Evolutionary conservation across 257 asterid genomes (phyloP).

Genomic region (Nicotiana obtusifolia): DNA sequence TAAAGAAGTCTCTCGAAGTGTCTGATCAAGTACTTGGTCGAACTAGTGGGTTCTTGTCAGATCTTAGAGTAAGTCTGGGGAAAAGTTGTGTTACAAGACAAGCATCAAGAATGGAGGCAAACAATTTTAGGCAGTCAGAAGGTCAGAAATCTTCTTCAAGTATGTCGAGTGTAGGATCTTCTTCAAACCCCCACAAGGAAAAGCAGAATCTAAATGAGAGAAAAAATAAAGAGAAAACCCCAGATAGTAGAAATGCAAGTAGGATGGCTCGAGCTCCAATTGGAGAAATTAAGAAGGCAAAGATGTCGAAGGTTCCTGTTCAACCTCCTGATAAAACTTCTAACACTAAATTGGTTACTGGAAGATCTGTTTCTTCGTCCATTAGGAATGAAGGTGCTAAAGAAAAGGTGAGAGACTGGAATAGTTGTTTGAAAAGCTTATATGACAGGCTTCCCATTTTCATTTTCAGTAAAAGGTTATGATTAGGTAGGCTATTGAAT

Average conservation of each 20-base stretch:
- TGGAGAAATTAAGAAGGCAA: slow-evolving; percentile 8
- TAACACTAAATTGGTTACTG: slow-evolving; percentile 5
- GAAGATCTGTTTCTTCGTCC: neutral
- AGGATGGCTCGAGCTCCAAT: neutral
- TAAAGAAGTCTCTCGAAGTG: slow-evolving; percentile 11
- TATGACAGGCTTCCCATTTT: neutral
- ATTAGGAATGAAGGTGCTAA: slow-evolving; percentile 10
- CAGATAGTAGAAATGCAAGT: slow-evolving; percentile 21
- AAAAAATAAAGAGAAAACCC: slow-evolving; percentile 18
- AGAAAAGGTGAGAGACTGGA: slow-evolving; percentile 20
- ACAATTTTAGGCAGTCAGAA: slow-evolving; percentile 21
- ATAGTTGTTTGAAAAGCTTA: neutral
- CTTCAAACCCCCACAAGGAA: slow-evolving; percentile 14
- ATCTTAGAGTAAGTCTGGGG: slow-evolving; percentile 33
- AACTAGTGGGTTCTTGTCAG: slow-evolving; percentile 25
- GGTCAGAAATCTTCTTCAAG: slow-evolving; percentile 31
- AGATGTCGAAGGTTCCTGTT: slow-evolving; percentile 7
- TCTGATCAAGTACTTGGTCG: slow-evolving; percentile 21
- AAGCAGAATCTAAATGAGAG: slow-evolving; percentile 1
- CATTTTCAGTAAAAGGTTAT: neutral
- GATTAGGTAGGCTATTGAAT: neutral
- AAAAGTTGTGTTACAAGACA: slow-evolving; percentile 38
- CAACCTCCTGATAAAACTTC: neutral
- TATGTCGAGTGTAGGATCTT: slow-evolving; percentile 39
- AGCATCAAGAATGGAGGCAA: slow-evolving; percentile 31